Conservation (phyloP, 2,329 filamentous ascomycete species). For the Ploettnerulaceae sp. region DNA sequence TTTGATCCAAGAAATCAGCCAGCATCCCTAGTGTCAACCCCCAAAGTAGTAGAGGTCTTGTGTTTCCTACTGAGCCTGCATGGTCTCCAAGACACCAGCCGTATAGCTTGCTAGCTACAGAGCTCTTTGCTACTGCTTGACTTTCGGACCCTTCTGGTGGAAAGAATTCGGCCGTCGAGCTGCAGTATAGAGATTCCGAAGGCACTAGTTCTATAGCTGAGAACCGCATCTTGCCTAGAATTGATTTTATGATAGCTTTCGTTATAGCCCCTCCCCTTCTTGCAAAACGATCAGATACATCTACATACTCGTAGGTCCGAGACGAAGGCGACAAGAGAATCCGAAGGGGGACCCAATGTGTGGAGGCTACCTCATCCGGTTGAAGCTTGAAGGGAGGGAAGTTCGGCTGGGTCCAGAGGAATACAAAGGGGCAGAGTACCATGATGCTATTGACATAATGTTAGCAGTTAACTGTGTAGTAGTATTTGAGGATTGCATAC, state of each 20-base stretch:
- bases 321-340: conserved; percentile 54
- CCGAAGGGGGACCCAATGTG: conserved; percentile 63
- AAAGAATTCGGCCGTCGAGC: conserved; percentile 46
- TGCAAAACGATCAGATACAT: conserved; percentile 57
- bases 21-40: conserved; percentile 63
- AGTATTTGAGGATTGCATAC: conserved; percentile 38
- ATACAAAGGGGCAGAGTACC: conserved; percentile 66
- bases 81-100: conserved; percentile 34
- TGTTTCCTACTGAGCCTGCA: conserved; percentile 24
- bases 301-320: conserved; percentile 58
- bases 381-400: conserved; percentile 57
- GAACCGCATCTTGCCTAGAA: conserved; percentile 63
- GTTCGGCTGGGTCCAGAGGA: conserved; percentile 52
- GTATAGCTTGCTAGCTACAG: conserved; percentile 17
- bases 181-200: conserved; percentile 55
- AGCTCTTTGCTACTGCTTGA: background rate
- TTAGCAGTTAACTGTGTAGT: conserved; percentile 23
- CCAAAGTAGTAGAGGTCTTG: conserved; percentile 57
- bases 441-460: conserved; percentile 46
- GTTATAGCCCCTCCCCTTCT: conserved; percentile 50
- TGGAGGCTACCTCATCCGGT: conserved; percentile 62
- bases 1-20: conserved; percentile 61
- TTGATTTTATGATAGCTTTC: conserved; percentile 48
- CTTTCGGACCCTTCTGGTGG: conserved; percentile 9
- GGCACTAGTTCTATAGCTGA: conserved; percentile 59